Base-by-base conservation (phyloP, 495 filamentous ascomycete genomes). In the Penicillium taxi region DNA sequence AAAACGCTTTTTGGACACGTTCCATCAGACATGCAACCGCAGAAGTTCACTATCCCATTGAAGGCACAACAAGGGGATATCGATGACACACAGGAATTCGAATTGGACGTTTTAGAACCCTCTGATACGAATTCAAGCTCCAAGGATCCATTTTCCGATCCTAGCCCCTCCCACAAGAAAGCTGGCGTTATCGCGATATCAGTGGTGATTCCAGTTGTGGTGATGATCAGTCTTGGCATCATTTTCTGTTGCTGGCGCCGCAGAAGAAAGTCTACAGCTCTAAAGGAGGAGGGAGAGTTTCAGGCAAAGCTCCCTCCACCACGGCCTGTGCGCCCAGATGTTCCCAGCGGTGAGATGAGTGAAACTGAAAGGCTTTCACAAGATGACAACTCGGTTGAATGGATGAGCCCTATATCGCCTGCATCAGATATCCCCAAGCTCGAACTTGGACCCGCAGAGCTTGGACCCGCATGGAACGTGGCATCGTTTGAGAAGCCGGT, bases 1-100 rank as follows among this genome's bases (percentile, higher is more conserved):
- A 55, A 70, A 40, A 69, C 67, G 2, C 61, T 93, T 4, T 72
- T 61, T 14, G 86, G 87, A 5, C 62, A 70, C 9, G 75, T 82
- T 15, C 84, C 88, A 1, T 43, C 43, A 0, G 58, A 67, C 20
- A 32, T 66, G 6, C 42, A 58, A 7, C 55, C 70, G 3, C 45
- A 60, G 7, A 61, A 59, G 18, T 58, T 74, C 26, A 47, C 44
- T 1, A 52, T 82, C n/a, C 58, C 60, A 19, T 51, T 85, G 28
- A 71, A 55, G 8, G 75, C 73, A 9, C 64, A 56, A 55, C 69
- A 49, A 63, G 65, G 58, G 33, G 56, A 48, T 42, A 69, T 20
- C 44, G 63, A 37, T 14, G 71, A 72, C 35, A 66, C 63, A 3
- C 55, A 71, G 25, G 50, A 55, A 12, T 66, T 86, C 32, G 65